phyloP scores from a whole-genome alignment of 208 protist genomes.

The Trypanosoma conorhini region DNA sequence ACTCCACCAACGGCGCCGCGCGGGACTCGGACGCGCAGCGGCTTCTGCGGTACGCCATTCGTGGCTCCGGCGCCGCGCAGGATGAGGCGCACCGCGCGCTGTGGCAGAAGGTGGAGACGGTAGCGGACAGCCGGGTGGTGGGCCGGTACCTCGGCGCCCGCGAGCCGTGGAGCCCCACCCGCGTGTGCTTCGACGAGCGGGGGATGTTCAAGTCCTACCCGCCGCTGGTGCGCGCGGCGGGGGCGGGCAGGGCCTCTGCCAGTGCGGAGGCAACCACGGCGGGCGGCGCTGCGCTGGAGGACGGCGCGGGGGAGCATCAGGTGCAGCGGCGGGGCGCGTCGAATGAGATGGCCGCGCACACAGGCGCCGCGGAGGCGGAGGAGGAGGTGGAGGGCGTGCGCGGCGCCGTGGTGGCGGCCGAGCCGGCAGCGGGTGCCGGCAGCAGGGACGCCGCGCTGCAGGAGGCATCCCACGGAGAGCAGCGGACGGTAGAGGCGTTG shows the following conservation, averaged over 20 bases:
- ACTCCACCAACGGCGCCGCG: constrained; percentile 41
- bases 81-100: constrained; percentile 55
- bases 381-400: constrained; percentile 7
- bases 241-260: no score
- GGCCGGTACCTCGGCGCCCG: constrained; percentile 75
- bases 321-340: no score
- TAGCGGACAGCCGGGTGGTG: constrained; percentile 71
- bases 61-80: constrained; percentile 55
- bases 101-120: constrained; percentile 53
- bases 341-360: no score
- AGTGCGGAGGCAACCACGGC: no score
- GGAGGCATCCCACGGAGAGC: neutral
- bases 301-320: no score
- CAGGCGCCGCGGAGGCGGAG: neutral
- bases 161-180: constrained; percentile 64
- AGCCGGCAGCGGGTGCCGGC: constrained; percentile 12
- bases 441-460: neutral
- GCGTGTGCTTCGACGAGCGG: constrained; percentile 62
- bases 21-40: constrained; percentile 74
- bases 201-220: constrained; percentile 57
- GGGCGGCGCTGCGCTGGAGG: no score
- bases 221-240: constrained; percentile 19
- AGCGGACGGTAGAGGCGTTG: constrained; percentile 54
- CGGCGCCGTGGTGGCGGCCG: neutral
- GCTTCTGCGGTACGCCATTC: constrained; percentile 72